phyloP scores from a whole-genome alignment of 345 rosid species.

The Limnanthes douglasii region DNA sequence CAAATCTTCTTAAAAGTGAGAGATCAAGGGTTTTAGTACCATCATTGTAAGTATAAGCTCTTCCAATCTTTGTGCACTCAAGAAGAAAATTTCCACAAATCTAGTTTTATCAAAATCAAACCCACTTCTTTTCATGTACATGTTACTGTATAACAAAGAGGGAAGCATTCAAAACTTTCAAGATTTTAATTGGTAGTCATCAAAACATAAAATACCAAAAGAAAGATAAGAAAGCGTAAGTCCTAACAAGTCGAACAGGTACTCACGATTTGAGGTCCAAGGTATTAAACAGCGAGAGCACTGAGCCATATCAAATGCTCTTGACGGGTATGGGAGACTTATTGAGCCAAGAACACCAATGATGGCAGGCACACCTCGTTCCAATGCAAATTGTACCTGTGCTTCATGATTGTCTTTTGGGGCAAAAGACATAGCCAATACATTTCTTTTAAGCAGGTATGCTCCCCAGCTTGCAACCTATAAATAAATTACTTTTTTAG shows the following conservation, averaged over 20 bases:
- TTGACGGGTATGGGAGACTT: conserved; percentile 75
- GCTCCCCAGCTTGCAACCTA: conserved; percentile 99
- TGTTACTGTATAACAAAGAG: too few species aligned
- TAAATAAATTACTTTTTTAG: neutral
- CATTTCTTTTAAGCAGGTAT: conserved; percentile 73
- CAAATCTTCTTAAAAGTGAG: too few species aligned
- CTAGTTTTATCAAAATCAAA: too few species aligned
- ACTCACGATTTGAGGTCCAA: conserved; percentile 73
- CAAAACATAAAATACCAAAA: neutral
- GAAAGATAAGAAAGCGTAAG: too few species aligned
- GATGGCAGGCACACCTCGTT: conserved; percentile 89
- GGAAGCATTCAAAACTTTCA: too few species aligned
- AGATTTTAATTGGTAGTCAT: neutral
- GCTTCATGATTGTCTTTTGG: conserved; percentile 97
- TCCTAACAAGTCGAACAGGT: too few species aligned
- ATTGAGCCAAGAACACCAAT: conserved; percentile 90
- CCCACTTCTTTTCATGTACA: too few species aligned
- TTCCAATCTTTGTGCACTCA: too few species aligned
- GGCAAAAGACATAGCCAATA: conserved; percentile 86
- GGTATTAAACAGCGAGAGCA: conserved; percentile 95
- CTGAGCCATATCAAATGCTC: conserved; percentile 98
- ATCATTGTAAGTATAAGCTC: too few species aligned
- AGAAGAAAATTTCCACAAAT: too few species aligned
- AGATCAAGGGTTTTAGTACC: too few species aligned
- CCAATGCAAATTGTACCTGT: conserved; percentile 97